phyloP scores from a whole-genome alignment of 257 asterid species.

The Leptodermis oblonga region DNA sequence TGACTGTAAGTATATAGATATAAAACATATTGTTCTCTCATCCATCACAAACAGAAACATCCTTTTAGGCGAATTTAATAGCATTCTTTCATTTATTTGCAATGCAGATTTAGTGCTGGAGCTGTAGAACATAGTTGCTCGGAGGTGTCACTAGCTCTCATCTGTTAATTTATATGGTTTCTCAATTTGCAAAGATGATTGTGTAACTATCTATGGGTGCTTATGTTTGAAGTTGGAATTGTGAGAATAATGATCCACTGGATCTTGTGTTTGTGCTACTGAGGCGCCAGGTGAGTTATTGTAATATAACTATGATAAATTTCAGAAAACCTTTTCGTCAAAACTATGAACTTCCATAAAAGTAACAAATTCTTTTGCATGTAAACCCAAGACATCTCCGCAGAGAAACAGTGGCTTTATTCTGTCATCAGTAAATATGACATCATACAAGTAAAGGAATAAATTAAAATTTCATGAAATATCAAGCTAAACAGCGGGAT shows the following conservation, averaged over 20 bases:
- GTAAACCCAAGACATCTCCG: background rate
- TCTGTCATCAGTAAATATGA: no score
- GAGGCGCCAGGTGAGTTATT: background rate
- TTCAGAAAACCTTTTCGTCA: constrained; percentile 6
- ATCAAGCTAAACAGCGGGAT: background rate
- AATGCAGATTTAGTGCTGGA: constrained; percentile 39
- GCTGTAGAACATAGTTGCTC: constrained; percentile 23
- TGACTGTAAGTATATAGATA: constrained; percentile 32
- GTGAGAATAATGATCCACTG: constrained; percentile 14
- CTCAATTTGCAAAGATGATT: background rate
- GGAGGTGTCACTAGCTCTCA: constrained; percentile 1
- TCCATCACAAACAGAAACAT: background rate
- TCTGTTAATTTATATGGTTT: background rate
- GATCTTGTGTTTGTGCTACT: constrained; percentile 8
- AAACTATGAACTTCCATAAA: constrained; percentile 1
- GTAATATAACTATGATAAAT: constrained; percentile 3
- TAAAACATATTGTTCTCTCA: background rate
- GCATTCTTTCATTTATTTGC: background rate
- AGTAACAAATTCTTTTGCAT: background rate
- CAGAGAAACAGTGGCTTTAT: background rate
- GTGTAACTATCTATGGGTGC: constrained; percentile 6
- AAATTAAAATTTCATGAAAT: background rate
- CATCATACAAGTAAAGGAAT: no score
- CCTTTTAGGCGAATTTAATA: background rate
- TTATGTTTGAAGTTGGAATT: constrained; percentile 18